phyloP scores from a whole-genome alignment of 805 yeast species.

The Suhomyces sp. region DNA sequence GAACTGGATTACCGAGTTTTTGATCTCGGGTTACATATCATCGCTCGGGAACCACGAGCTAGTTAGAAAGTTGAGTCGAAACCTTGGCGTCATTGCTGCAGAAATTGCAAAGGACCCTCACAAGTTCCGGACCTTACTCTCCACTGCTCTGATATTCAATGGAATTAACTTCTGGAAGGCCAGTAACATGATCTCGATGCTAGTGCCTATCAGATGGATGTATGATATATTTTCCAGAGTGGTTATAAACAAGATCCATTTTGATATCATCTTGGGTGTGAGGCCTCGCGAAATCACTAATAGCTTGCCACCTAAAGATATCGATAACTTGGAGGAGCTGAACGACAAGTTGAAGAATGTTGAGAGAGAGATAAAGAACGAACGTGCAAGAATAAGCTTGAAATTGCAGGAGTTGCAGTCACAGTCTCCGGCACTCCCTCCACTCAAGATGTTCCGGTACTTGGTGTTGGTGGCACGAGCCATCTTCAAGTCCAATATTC shows the following conservation, averaged over 20 bases:
- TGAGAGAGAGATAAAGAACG: not conserved
- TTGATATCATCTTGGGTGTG: conserved; percentile 23
- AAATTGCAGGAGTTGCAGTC: not conserved
- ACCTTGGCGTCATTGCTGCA: conserved; percentile 4
- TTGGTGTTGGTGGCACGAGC: not conserved
- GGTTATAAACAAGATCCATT: conserved; percentile 32
- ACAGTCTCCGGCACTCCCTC: not conserved
- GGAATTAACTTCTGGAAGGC: conserved; percentile 31
- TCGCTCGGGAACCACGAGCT: conserved; percentile 37
- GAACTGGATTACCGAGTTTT: conserved; percentile 31
- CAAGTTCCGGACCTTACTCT: not conserved
- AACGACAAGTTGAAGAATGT: conserved; percentile 6
- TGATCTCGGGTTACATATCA: conserved; percentile 36
- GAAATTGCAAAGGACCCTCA: not conserved
- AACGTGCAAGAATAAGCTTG: not conserved
- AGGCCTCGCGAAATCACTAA: conserved; percentile 37
- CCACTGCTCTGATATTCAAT: conserved; percentile 9
- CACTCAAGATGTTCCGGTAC: not conserved
- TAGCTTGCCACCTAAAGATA: conserved; percentile 18
- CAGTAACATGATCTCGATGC: conserved; percentile 29
- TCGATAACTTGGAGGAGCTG: conserved; percentile 22
- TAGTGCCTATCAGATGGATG: conserved; percentile 36
- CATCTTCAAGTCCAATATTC: conserved; percentile 4
- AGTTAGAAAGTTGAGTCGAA: conserved; percentile 15
- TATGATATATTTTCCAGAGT: conserved; percentile 34